Conservation (phyloP, 2,329 filamentous ascomycete species). For the Aspergillus flavus region DNA sequence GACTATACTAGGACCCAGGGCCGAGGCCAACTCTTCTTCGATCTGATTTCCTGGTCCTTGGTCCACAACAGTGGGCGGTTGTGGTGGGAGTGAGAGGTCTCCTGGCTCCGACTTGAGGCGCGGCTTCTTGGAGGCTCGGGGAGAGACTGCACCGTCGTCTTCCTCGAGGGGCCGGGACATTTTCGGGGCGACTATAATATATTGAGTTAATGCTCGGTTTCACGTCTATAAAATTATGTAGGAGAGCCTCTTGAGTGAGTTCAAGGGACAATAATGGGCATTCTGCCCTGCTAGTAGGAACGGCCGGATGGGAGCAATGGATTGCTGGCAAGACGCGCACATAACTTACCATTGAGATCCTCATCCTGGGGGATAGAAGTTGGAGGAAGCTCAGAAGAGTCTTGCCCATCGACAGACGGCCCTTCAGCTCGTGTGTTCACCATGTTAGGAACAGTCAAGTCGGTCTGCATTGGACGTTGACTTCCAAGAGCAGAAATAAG, state of each 20-base stretch:
- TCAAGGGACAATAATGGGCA: slow-evolving; percentile 1
- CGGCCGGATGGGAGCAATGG: background rate
- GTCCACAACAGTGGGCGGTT: slow-evolving; percentile 24
- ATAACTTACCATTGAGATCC: slow-evolving; percentile 37
- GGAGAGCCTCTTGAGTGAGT: background rate
- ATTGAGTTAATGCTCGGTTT: slow-evolving; percentile 9
- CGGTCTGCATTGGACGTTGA: slow-evolving; percentile 28
- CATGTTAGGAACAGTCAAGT: slow-evolving; percentile 32
- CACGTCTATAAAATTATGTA: background rate
- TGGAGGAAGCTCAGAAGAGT: slow-evolving; percentile 32
- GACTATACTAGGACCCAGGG: slow-evolving; percentile 33
- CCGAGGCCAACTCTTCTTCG: slow-evolving; percentile 40
- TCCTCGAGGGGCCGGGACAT: slow-evolving; percentile 38
- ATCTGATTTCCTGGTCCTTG: slow-evolving; percentile 35
- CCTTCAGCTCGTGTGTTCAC: slow-evolving; percentile 33
- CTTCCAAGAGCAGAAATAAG: slow-evolving; percentile 52
- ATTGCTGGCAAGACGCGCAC: background rate
- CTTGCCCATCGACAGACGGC: slow-evolving; percentile 33
- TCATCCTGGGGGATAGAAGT: slow-evolving; percentile 30
- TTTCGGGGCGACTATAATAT: slow-evolving; percentile 30
- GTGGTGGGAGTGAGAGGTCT: slow-evolving; percentile 23
- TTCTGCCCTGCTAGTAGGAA: background rate
- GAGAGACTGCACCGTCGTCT: slow-evolving; percentile 34
- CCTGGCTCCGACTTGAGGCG: slow-evolving; percentile 37
- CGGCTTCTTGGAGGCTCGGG: slow-evolving; percentile 43